phyloP scores from a whole-genome alignment of 345 rosid species.

The Gossypium sturtianum region DNA sequence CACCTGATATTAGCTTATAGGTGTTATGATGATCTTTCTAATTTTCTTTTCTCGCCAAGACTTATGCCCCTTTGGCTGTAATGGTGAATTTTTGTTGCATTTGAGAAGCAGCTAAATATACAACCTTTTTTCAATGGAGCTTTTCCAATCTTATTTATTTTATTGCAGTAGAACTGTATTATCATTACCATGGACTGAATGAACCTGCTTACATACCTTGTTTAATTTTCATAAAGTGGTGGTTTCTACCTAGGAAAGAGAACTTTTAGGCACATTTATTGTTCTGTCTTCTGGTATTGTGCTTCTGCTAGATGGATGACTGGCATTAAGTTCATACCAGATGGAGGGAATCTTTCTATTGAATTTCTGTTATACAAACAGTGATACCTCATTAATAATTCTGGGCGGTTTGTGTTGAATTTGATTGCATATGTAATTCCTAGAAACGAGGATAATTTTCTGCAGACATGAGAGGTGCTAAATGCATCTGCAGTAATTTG shows the following conservation, averaged over 20 bases:
- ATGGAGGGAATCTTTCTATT: background rate
- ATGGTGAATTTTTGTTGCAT: slow-evolving; percentile 1
- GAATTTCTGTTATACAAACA: background rate
- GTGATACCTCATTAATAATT: background rate
- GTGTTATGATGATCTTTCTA: background rate
- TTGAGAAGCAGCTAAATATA: background rate
- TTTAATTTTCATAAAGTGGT: background rate
- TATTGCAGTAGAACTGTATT: background rate
- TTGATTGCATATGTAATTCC: background rate
- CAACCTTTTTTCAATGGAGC: background rate
- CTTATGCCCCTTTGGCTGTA: background rate
- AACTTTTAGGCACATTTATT: background rate
- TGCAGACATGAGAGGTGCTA: background rate
- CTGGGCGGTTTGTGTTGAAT: background rate
- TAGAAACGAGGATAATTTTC: background rate
- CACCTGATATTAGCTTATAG: background rate
- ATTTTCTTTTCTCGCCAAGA: background rate
- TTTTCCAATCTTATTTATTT: background rate
- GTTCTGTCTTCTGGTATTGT: background rate
- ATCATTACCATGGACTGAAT: background rate
- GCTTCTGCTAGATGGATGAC: background rate
- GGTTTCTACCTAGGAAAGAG: background rate
- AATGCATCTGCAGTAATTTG: background rate
- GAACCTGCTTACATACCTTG: background rate
- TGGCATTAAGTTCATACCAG: background rate